Evolutionary conservation across 208 protist genomes (phyloP), one percentile per base, ranked within the genome.

Genomic region (Crithidia brevicula): DNA sequence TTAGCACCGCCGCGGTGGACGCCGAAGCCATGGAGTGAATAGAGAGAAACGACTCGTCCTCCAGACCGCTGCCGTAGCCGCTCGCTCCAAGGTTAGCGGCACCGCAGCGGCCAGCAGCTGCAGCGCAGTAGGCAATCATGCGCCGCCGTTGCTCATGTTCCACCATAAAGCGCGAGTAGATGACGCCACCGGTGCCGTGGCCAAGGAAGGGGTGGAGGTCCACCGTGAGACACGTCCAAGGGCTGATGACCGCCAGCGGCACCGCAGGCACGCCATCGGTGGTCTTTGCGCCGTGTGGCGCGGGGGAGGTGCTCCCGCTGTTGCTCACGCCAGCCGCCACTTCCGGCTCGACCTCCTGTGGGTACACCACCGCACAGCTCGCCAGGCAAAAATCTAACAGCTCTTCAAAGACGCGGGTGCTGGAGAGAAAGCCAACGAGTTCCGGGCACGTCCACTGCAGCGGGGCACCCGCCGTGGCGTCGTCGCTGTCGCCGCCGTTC

Each of bases 321-420:
- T 22, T 64, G 58, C 45, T 50, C 47, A 40, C 45, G 15, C 34
- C 58, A 11, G 57, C 63, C 25, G 28, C 63, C 34, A 58, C 73
- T 59, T 54, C 45, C 38, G 61, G 53, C 42, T 64, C 54, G 42
- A 67, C 25, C 52, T 61, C 60, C 50, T 49, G 60, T 42, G 60
- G 69, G 62, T 68, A 69, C 45, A 67, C 67, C 8, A 88, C 54
- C 4, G 78, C 79, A 28, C 74, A 82, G 51, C 74, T 83, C n/a
- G 65, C 77, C 9, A 80, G 33, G 57, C 74, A 78, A 31, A 88
- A 83, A 47, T 88, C 82, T 52, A 64, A 74, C 34, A 88, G 40
- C 58, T 88, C 65, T 30, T 83, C 74, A 51, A 78, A 72, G 42
- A 76, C 76, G 28, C 82, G 82, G 31, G 67, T 72, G 43, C 68